These are phyloP conservation scores for Candida qinlingensis DNA, from an alignment of 805 yeast genomes.

Conservation along the genomic window DNA sequence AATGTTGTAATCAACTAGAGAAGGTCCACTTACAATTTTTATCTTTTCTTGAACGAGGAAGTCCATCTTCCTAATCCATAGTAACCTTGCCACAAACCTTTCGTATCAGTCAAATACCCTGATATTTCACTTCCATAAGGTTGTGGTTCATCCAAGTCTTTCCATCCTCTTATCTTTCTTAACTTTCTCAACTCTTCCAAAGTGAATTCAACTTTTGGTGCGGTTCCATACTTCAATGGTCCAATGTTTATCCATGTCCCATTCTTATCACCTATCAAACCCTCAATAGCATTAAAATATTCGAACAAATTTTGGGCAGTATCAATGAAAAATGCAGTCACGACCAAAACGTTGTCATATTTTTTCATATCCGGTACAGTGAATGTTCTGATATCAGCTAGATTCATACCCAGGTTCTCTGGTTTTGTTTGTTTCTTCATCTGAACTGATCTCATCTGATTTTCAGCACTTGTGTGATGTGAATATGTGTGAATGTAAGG, in stretches of 20 bases:
- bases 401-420: conserved; percentile 38
- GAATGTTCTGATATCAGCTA: conserved; percentile 64
- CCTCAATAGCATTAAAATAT: conserved; percentile 62
- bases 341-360: conserved; percentile 47
- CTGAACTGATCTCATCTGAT: conserved; percentile 46
- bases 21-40: background rate
- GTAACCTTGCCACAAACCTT: conserved; percentile 73
- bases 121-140: conserved; percentile 32
- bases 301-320: conserved; percentile 84
- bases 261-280: conserved; percentile 36
- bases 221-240: conserved; percentile 88
- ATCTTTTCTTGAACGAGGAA: conserved; percentile 1
- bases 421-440: conserved; percentile 37
- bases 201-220: conserved; percentile 70
- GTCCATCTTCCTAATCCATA: conserved; percentile 45
- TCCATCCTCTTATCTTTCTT: conserved; percentile 62
- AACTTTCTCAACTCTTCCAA: conserved; percentile 60
- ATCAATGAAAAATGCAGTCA: conserved; percentile 78
- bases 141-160: conserved; percentile 31
- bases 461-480: conserved; percentile 43
- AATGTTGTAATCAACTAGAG: background rate
- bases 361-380: conserved; percentile 24
- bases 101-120: conserved; percentile 62
- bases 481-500: conserved; percentile 68
- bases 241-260: conserved; percentile 88